Conservation (phyloP, 2,329 filamentous ascomycete species). For the Seiridium unicorne region DNA sequence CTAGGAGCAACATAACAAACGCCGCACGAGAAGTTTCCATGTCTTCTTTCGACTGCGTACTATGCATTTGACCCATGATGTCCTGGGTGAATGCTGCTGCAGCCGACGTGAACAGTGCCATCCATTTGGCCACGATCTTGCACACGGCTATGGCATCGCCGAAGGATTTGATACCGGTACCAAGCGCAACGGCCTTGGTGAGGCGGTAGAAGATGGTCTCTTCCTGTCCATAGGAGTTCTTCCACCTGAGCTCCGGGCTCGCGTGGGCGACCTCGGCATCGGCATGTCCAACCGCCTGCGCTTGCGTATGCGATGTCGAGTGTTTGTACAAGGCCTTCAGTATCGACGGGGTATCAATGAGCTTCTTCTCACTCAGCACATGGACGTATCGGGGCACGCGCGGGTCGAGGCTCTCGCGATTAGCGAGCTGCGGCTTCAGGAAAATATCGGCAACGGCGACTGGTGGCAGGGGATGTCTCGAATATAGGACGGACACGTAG, state of each 20-base stretch:
- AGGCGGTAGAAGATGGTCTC: slow-evolving; percentile 94
- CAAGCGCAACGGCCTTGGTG: slow-evolving; percentile 75
- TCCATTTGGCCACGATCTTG: slow-evolving; percentile 54
- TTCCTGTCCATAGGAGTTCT: slow-evolving; percentile 63
- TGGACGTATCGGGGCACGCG: slow-evolving; percentile 60
- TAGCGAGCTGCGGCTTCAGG: slow-evolving; percentile 50
- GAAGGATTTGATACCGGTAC: slow-evolving; percentile 42
- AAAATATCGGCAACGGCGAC: slow-evolving; percentile 55
- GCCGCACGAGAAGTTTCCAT: slow-evolving; percentile 61
- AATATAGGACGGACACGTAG: slow-evolving; percentile 47
- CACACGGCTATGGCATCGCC: slow-evolving; percentile 51
- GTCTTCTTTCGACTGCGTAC: slow-evolving; percentile 49
- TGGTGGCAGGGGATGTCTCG: slow-evolving; percentile 51
- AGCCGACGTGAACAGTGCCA: slow-evolving; percentile 53
- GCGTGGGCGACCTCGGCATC: slow-evolving; percentile 16
- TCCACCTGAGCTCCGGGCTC: slow-evolving; percentile 41
- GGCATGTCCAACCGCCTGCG: slow-evolving; percentile 18
- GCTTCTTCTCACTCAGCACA: slow-evolving; percentile 47
- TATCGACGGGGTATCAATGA: slow-evolving; percentile 54
- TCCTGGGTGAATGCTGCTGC: slow-evolving; percentile 46
- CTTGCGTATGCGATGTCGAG: slow-evolving; percentile 47
- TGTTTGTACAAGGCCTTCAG: slow-evolving; percentile 56
- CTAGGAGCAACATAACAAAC: slow-evolving; percentile 61
- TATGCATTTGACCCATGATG: slow-evolving; percentile 43
- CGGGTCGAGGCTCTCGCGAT: slow-evolving; percentile 53